These are phyloP conservation scores for Graphium sp. DNA, from an alignment of 2,329 filamentous ascomycete genomes.

Conservation along the genomic window DNA sequence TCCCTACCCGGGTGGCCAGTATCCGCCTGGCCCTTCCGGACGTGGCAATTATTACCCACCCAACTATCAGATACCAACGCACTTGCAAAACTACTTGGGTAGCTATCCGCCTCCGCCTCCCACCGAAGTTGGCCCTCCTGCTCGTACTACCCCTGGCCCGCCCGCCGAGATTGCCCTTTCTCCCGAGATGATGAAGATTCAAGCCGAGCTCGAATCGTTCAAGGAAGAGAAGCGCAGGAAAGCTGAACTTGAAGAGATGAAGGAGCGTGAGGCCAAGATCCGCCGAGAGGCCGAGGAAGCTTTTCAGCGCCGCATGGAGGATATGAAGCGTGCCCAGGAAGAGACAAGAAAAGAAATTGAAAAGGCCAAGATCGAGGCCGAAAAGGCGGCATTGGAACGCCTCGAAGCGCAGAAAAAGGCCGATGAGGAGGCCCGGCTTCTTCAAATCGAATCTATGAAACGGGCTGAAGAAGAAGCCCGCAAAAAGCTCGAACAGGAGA, in stretches of 20 bases:
- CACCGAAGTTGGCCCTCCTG: slow-evolving; percentile 17
- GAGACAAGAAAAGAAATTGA: slow-evolving; percentile 16
- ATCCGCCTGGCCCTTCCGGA: slow-evolving; percentile 4
- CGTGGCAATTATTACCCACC: slow-evolving; percentile 3
- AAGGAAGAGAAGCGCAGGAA: slow-evolving; percentile 26
- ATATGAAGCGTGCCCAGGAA: slow-evolving; percentile 24
- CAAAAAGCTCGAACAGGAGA: slow-evolving; percentile 20
- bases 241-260: slow-evolving; percentile 25
- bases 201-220: slow-evolving; percentile 37
- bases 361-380: slow-evolving; percentile 20
- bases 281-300: slow-evolving; percentile 28
- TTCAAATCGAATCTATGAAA: slow-evolving; percentile 19
- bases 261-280: slow-evolving; percentile 24
- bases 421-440: slow-evolving; percentile 18
- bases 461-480: slow-evolving; percentile 15
- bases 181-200: slow-evolving; percentile 42
- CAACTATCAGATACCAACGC: slow-evolving; percentile 10
- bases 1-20: slow-evolving; percentile 5
- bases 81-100: slow-evolving; percentile 22
- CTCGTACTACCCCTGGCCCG: slow-evolving; percentile 20
- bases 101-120: slow-evolving; percentile 20
- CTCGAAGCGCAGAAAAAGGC: slow-evolving; percentile 22
- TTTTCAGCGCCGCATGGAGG: slow-evolving; percentile 22
- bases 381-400: slow-evolving; percentile 19
- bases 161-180: slow-evolving; percentile 19